phyloP scores from a whole-genome alignment of 345 rosid species.

The Limnanthes douglasii region DNA sequence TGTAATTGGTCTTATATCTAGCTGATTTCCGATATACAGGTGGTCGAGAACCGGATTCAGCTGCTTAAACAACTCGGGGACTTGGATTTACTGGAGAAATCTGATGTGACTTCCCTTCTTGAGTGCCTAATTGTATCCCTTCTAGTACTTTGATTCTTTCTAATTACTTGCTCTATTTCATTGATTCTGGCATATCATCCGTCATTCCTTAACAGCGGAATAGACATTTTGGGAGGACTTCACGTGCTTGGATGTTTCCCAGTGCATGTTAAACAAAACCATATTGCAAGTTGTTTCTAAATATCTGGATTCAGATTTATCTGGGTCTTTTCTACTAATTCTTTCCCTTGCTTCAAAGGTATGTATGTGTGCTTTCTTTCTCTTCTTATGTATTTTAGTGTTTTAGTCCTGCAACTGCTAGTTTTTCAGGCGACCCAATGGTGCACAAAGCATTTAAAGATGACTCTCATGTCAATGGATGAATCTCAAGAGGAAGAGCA shows the following conservation, averaged over 20 bases:
- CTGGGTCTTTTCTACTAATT: slow-evolving; percentile 24
- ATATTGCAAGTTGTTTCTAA: slow-evolving; percentile 47
- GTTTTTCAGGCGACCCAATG: slow-evolving; percentile 50
- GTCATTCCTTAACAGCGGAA: slow-evolving; percentile 28
- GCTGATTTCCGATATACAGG: too few species aligned
- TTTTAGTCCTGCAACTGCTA: slow-evolving; percentile 1
- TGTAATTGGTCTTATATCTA: too few species aligned
- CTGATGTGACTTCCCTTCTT: slow-evolving; percentile 29
- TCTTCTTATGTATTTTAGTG: neutral
- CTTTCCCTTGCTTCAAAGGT: slow-evolving; percentile 62
- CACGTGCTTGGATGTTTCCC: slow-evolving; percentile 81
- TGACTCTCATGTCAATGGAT: slow-evolving; percentile 61
- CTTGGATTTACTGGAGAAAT: slow-evolving; percentile 24
- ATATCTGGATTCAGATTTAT: slow-evolving; percentile 27
- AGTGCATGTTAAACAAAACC: slow-evolving; percentile 61
- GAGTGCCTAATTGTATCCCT: slow-evolving; percentile 61
- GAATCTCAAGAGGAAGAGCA: slow-evolving; percentile 92
- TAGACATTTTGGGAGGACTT: slow-evolving; percentile 73
- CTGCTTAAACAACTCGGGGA: slow-evolving; percentile 33
- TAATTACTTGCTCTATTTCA: neutral
- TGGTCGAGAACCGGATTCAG: slow-evolving; percentile 49
- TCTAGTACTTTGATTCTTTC: neutral
- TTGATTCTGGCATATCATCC: slow-evolving; percentile 1
- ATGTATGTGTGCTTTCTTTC: neutral
- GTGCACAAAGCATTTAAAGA: slow-evolving; percentile 81